Conservation (phyloP, 768 basidiomycete species). For the Leccinum ochraceum region DNA sequence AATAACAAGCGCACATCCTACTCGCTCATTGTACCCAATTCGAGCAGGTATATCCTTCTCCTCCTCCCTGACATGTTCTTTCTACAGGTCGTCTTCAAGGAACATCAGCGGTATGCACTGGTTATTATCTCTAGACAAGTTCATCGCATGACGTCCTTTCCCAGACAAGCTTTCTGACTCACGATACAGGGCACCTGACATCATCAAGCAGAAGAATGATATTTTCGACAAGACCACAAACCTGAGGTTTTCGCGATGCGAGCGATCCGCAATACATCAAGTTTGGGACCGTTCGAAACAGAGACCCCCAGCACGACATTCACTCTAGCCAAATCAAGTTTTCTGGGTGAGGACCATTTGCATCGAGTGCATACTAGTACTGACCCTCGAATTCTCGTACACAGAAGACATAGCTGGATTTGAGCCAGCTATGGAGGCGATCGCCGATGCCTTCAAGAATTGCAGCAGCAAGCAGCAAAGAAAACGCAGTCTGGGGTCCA, state of each 20-base stretch:
- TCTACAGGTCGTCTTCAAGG: conserved; percentile 42
- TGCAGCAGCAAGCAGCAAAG: conserved; percentile 22
- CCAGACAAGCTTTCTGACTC: conserved; percentile 35
- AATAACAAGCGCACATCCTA: too few species aligned
- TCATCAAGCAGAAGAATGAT: conserved; percentile 34
- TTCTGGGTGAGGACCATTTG: conserved; percentile 31
- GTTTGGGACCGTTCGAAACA: conserved; percentile 39
- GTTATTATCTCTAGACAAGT: neutral
- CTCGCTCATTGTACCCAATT: too few species aligned
- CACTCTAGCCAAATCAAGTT: conserved; percentile 39
- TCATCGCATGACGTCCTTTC: neutral
- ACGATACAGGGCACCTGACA: conserved; percentile 26
- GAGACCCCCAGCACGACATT: conserved; percentile 36
- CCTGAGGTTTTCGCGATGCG: conserved; percentile 38
- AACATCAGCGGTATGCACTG: conserved; percentile 31
- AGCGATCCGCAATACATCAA: conserved; percentile 38
- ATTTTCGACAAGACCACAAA: conserved; percentile 40
- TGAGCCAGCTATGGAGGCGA: conserved; percentile 41
- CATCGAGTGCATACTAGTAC: neutral
- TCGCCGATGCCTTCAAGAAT: conserved; percentile 35
- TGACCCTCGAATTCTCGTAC: neutral
- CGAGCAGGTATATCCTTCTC: too few species aligned
- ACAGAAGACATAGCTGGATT: conserved; percentile 38
- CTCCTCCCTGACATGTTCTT: neutral
- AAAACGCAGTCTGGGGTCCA: conserved; percentile 19